phyloP scores from a whole-genome alignment of 768 basidiomycete species.

The Pisolithus tinctorius region DNA sequence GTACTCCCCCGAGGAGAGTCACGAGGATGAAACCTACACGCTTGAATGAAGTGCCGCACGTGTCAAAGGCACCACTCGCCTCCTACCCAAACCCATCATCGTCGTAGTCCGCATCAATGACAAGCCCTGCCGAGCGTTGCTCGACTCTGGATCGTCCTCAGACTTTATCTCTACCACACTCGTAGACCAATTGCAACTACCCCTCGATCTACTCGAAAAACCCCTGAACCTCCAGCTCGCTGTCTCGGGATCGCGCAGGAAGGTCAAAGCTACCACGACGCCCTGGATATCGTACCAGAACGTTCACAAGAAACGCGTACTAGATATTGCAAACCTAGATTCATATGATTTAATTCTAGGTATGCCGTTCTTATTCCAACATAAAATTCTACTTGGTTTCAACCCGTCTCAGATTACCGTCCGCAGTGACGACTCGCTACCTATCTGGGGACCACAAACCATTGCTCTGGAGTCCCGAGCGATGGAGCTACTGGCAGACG shows the following conservation, averaged over 20 bases:
- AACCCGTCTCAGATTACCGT: no score
- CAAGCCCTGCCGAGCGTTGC: no score
- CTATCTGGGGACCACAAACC: constrained; percentile 8
- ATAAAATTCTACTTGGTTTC: no score
- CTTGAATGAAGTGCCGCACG: neutral
- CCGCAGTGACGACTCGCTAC: constrained; percentile 1
- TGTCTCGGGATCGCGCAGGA: constrained; percentile 19
- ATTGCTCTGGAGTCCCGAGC: neutral
- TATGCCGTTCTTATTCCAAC: no score
- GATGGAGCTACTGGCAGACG: neutral
- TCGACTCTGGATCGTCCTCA: no score
- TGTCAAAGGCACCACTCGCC: neutral
- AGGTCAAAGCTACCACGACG: neutral
- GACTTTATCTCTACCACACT: no score
- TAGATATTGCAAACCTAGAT: no score
- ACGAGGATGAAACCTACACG: neutral
- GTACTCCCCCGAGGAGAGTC: no score
- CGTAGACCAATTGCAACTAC: no score
- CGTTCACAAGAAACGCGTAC: constrained; percentile 10
- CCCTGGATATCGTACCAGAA: constrained; percentile 12
- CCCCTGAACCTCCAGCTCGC: constrained; percentile 25
- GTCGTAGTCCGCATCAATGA: neutral
- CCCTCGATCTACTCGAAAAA: constrained; percentile 10
- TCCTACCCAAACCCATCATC: constrained; percentile 9
- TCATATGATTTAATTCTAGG: no score